Conservation (phyloP, 495 filamentous ascomycete genomes). For the Penicillium crystallinum region DNA sequence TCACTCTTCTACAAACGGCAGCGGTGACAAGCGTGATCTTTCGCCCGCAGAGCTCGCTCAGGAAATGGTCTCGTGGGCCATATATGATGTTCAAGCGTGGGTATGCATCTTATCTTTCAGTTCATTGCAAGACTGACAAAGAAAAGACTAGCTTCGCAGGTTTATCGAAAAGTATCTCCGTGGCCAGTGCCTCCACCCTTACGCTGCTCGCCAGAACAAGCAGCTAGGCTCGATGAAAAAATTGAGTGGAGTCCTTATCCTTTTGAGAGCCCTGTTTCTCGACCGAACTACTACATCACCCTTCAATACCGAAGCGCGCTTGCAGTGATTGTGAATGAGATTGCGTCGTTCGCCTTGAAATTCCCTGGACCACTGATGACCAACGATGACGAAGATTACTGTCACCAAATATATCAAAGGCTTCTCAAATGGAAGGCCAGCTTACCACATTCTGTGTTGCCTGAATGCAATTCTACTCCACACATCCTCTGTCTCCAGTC, state of each 20-base stretch:
- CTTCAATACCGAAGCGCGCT: slow-evolving; percentile 11
- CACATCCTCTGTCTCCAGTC: slow-evolving; percentile 20
- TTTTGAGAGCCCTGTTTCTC: slow-evolving; percentile 2
- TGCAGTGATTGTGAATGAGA: slow-evolving; percentile 14
- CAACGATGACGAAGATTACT: neutral
- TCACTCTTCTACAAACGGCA: neutral
- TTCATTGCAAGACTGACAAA: neutral
- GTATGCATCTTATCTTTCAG: neutral
- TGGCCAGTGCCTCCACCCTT: slow-evolving; percentile 16
- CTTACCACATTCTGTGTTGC: slow-evolving; percentile 9
- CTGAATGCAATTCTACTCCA: slow-evolving; percentile 14
- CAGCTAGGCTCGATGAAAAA: slow-evolving; percentile 13
- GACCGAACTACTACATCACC: slow-evolving; percentile 12
- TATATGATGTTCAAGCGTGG: slow-evolving; percentile 25
- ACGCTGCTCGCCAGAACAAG: slow-evolving; percentile 13
- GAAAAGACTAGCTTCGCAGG: slow-evolving; percentile 20
- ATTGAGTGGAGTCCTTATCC: neutral
- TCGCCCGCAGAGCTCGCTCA: slow-evolving; percentile 7
- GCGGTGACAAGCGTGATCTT: neutral
- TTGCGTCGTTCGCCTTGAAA: slow-evolving; percentile 11
- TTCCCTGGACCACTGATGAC: neutral
- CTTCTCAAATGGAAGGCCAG: slow-evolving; percentile 10
- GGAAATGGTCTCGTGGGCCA: slow-evolving; percentile 21
- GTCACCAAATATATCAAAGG: neutral
- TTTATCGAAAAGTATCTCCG: slow-evolving; percentile 16